These are phyloP conservation scores for Aspergillus carlsbadensis DNA, from an alignment of 495 filamentous ascomycete genomes.

Conservation along the genomic window DNA sequence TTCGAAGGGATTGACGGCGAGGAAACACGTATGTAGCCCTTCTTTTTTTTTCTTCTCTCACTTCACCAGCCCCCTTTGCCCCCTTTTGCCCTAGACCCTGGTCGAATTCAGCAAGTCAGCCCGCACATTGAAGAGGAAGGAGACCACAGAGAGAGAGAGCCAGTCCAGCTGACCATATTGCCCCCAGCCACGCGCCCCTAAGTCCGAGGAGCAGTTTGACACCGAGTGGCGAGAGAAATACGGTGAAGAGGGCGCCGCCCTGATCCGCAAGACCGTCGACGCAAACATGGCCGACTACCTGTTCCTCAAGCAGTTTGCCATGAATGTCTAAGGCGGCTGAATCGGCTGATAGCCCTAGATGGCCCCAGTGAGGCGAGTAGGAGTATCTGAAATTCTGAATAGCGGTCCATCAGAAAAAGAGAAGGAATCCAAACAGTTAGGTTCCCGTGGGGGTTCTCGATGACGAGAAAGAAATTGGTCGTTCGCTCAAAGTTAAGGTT, in stretches of 20 bases:
- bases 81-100: neutral
- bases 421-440: neutral
- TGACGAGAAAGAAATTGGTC: conserved; percentile 8
- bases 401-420: too few relatives aligned
- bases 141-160: neutral
- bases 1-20: conserved; percentile 68
- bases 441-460: neutral
- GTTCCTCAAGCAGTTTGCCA: conserved; percentile 85
- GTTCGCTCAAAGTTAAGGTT: neutral
- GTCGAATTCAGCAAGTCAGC: neutral
- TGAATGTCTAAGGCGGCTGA: conserved; percentile 57
- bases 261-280: conserved; percentile 75
- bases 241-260: conserved; percentile 70
- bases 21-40: conserved; percentile 63
- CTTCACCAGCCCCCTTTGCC: neutral
- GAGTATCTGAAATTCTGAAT: too few relatives aligned
- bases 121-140: neutral
- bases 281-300: conserved; percentile 83
- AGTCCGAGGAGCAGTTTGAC: conserved; percentile 70
- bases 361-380: too few relatives aligned
- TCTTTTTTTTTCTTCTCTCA: neutral
- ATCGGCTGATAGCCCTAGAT: too few relatives aligned
- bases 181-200: conserved; percentile 42
- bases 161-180: neutral
- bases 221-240: conserved; percentile 79